Evolutionary conservation across 2,329 filamentous ascomycete species (phyloP), one percentile per base, ranked within the genome.

Genomic region (Penicillium brevicompactum): DNA sequence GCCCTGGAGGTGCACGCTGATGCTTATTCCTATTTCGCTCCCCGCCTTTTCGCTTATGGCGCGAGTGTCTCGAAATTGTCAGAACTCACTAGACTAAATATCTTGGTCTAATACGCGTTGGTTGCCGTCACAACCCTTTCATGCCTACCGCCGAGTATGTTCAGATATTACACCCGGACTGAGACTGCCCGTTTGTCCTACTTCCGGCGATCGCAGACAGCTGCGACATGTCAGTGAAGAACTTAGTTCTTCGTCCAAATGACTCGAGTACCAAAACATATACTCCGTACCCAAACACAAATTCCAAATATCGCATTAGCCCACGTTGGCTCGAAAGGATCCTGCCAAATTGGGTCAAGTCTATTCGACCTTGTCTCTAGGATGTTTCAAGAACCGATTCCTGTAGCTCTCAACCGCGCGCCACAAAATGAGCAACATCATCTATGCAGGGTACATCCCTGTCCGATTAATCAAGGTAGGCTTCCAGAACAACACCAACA

Each of bases 121-220:
- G 24, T 27, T 8, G 24, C 24, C 24, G 8, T 27, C 24, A 27
- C 24, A 27, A 27, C 24, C 24, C 5, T 27, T 27, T 27, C 8
- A 27, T 18, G 18, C 18, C 18, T 18, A 18, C 18, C 18, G 18
- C 18, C 18, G 18, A 18, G 18, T 27, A 27, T 27, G 5, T 6
- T 27, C 24, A 27, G 24, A 27, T 27, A 27, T 27, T 8, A 6
- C 24, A 27, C 24, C 24, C 24, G 8, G 24, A 27, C 24, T 27
- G 24, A 51, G 32, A 54, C 46, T 53, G 50, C 50, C 47, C 51
- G 41, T 54, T 45, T 31, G 14, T 31, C 30, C n/a, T 9, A 18
- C 48, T 10, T 34, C 32, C 32, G 30, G 14, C 30, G 31, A 46
- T 13, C 10, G 21, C 16, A 18, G 14, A 9, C 14, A 13, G 6